phyloP scores from a whole-genome alignment of 2,329 filamentous ascomycete species.

The Blumeriella jaapii region DNA sequence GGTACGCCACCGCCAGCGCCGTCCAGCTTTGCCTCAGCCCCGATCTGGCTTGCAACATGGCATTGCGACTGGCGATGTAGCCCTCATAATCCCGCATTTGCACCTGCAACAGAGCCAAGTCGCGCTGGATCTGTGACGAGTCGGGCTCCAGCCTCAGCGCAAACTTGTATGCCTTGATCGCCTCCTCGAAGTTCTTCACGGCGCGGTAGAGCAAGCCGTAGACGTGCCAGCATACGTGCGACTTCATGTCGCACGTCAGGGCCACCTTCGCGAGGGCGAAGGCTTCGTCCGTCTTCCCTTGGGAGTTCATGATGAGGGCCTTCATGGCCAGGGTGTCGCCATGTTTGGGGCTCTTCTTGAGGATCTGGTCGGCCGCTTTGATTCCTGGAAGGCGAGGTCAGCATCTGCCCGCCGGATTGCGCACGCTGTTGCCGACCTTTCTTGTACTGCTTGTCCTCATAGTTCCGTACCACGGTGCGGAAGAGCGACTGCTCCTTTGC shows the following conservation, averaged over 20 bases:
- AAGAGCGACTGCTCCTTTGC: slow-evolving; percentile 93
- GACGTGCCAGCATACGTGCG: slow-evolving; percentile 98
- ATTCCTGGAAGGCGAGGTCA: slow-evolving; percentile 46
- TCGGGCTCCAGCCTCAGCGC: slow-evolving; percentile 89
- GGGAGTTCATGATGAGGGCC: slow-evolving; percentile 86
- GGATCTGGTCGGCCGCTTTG: slow-evolving; percentile 91
- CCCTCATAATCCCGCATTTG: slow-evolving; percentile 95
- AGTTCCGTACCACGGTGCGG: slow-evolving; percentile 85
- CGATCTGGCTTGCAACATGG: slow-evolving; percentile 79
- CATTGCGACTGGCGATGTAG: slow-evolving; percentile 77
- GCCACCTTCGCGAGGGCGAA: slow-evolving; percentile 89
- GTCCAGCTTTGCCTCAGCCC: slow-evolving; percentile 90
- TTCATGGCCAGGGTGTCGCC: slow-evolving; percentile 99
- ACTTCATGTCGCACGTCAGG: slow-evolving; percentile 94
- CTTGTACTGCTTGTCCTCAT: slow-evolving; percentile 98
- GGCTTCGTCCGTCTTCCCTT: slow-evolving; percentile 86
- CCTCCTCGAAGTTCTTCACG: slow-evolving; percentile 96
- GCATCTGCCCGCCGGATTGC: slow-evolving; percentile 7
- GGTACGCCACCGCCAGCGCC: slow-evolving; percentile 85
- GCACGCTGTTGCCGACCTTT: slow-evolving; percentile 38
- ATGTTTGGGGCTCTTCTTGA: slow-evolving; percentile 90
- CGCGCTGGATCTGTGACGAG: slow-evolving; percentile 84
- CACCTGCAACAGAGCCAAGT: slow-evolving; percentile 83
- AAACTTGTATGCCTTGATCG: slow-evolving; percentile 98
- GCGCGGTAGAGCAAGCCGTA: slow-evolving; percentile 89